A percentile compares a stretch with the other conserved stretches of the same genome.
phyloP scores from a whole-genome alignment of 257 asterid species.

The Capsicum pubescens region DNA sequence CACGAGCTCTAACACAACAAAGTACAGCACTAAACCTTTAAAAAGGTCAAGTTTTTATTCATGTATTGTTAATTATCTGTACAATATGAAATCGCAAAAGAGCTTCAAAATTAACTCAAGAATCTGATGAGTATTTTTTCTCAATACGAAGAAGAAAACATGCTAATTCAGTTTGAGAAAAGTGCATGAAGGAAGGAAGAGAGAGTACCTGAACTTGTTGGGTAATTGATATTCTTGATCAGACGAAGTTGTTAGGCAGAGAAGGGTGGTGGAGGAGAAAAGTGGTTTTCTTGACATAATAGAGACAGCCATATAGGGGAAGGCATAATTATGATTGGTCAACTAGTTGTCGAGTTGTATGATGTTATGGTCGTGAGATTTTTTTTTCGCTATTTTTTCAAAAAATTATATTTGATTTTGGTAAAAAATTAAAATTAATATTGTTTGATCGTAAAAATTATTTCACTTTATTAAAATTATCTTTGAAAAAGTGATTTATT shows the following conservation, averaged over 20 bases:
- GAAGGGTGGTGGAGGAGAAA: not conserved
- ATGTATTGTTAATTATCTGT: not conserved
- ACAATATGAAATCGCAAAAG: not conserved
- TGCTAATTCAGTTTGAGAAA: not conserved
- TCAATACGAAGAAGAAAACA: not conserved
- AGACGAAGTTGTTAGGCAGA: not conserved
- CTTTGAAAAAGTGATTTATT: too few species aligned
- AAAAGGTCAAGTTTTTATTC: not conserved
- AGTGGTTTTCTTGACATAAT: slow-evolving; percentile 20
- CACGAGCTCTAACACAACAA: not conserved
- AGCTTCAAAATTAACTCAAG: not conserved
- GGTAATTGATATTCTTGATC: slow-evolving; percentile 12
- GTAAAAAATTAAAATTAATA: too few species aligned
- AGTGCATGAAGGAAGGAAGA: not conserved
- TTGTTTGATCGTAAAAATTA: too few species aligned
- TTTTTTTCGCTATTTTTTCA: too few species aligned
- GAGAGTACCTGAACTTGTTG: not conserved
- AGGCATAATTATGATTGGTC: slow-evolving; percentile 16
- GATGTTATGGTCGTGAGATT: not conserved
- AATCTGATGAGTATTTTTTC: not conserved
- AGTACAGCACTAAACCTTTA: not conserved
- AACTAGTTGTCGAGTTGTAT: not conserved
- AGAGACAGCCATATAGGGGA: not conserved
- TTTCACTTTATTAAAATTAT: too few species aligned
- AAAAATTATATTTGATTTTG: too few species aligned